A percentile compares a stretch with the other conserved stretches of the same genome.
phyloP scores from a whole-genome alignment of 768 basidiomycete species.

The Phanerochaete carnosa region DNA sequence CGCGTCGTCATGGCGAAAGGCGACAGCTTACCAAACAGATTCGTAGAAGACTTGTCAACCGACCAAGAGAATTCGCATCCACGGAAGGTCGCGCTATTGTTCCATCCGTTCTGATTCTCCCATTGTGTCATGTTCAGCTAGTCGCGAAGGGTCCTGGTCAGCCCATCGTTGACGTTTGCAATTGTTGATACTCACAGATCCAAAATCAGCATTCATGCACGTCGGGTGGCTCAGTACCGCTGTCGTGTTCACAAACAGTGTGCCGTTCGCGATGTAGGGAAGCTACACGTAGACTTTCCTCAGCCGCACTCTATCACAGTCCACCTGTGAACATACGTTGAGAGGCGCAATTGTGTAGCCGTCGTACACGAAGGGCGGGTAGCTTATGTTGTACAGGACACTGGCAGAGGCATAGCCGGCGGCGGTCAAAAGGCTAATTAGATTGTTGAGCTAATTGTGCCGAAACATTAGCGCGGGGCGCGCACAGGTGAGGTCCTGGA shows the following conservation, averaged over 20 bases:
- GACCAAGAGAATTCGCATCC: constrained; percentile 39
- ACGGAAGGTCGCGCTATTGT: constrained; percentile 36
- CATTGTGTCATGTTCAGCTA: constrained; percentile 36
- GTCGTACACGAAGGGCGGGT: constrained; percentile 43
- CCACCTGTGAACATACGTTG: constrained; percentile 29
- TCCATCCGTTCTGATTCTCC: constrained; percentile 36
- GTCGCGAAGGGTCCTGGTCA: neutral
- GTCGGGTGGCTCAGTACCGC: constrained; percentile 43
- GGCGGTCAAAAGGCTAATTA: constrained; percentile 47
- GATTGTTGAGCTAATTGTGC: neutral
- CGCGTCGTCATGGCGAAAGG: neutral
- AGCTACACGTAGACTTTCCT: constrained; percentile 26
- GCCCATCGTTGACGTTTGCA: neutral
- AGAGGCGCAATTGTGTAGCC: constrained; percentile 47
- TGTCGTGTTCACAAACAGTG: constrained; percentile 45
- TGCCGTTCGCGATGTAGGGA: constrained; percentile 41
- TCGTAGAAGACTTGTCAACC: constrained; percentile 36
- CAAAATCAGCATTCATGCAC: constrained; percentile 36
- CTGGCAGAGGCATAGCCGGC: constrained; percentile 52
- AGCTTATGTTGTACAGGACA: constrained; percentile 41
- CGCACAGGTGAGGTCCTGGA: constrained; percentile 47
- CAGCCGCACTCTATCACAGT: neutral
- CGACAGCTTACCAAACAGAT: constrained; percentile 47
- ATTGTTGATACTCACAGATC: constrained; percentile 15
- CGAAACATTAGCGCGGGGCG: neutral